Evolutionary conservation across 2,329 filamentous ascomycete species (phyloP).

Genomic region (Biscogniauxia marginata): DNA sequence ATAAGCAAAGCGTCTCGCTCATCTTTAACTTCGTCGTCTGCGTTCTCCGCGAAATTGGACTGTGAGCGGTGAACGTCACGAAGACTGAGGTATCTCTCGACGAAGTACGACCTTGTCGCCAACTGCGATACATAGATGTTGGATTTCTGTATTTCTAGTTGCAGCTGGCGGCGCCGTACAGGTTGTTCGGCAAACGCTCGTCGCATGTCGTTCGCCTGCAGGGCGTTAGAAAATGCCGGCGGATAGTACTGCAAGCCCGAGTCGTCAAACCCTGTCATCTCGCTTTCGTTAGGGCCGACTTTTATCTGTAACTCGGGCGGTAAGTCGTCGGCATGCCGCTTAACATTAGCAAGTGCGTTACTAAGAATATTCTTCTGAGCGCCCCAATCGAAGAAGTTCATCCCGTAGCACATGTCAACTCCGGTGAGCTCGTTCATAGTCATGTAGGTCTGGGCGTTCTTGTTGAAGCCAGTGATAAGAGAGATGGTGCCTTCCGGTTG

Average conservation of each 20-base stretch:
- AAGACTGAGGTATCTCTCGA: slow-evolving; percentile 81
- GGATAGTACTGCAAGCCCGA: slow-evolving; percentile 52
- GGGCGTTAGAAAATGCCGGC: slow-evolving; percentile 45
- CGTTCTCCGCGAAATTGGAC: slow-evolving; percentile 39
- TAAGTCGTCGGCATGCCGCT: slow-evolving; percentile 64
- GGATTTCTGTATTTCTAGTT: slow-evolving; percentile 88
- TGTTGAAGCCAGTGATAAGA: slow-evolving; percentile 75
- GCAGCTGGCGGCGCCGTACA: slow-evolving; percentile 55
- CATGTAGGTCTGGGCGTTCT: slow-evolving; percentile 73
- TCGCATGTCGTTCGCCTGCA: slow-evolving; percentile 50
- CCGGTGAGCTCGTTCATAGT: slow-evolving; percentile 77
- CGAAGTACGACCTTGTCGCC: slow-evolving; percentile 77
- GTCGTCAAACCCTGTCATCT: slow-evolving; percentile 37
- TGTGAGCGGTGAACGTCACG: slow-evolving; percentile 62
- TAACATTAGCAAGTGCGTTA: slow-evolving; percentile 68
- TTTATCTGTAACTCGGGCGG: slow-evolving; percentile 67
- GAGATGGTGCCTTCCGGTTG: slow-evolving; percentile 70
- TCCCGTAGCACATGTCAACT: slow-evolving; percentile 80
- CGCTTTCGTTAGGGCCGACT: slow-evolving; percentile 38
- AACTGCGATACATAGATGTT: slow-evolving; percentile 84
- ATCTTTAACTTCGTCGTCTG: slow-evolving; percentile 37
- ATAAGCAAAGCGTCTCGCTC: slow-evolving; percentile 62
- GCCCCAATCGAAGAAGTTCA: slow-evolving; percentile 73
- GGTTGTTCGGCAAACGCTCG: slow-evolving; percentile 49
- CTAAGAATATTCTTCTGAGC: slow-evolving; percentile 73